Base-by-base conservation (phyloP, 2,329 filamentous ascomycete species). In the Rhinocladiella similis region DNA sequence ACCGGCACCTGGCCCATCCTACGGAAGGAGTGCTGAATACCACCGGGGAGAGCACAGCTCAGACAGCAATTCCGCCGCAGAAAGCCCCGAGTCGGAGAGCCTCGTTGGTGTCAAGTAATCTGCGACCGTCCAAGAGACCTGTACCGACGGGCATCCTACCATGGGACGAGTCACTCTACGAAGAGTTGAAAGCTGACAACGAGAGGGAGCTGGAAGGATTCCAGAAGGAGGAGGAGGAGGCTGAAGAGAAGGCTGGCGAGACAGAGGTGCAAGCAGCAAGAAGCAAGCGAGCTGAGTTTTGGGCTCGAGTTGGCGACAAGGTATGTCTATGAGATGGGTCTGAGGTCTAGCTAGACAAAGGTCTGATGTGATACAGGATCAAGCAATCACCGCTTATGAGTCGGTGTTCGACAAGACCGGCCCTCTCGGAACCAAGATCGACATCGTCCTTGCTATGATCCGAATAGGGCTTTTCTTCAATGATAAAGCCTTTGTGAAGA, bases 341-440 rank as follows among this genome's bases (percentile, higher is more conserved):
- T 33, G 29, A 33, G 10, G 29, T 10, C 22, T 25, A 25, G 22
- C 25, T 4, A 27, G 29, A 33, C 10, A 42, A 18, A 14, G 20
- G 47, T 16, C 46, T 56, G 27, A 56, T 18, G 22, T n/a, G 33
- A 10, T 41, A 54, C 69, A 96, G 91, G 94, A 99, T 74, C 94
- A 94, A 82, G 90, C 94, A 18, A 89, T 97, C 68, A 85, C 90
- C 56, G 88, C 90, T 52, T 96, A 93, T 78, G 94, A 99, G 80
- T 87, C 87, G 68, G 84, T 97, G 53, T 90, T 97, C 66, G 92
- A 97, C 72, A 97, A 97, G 82, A 97, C 91, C n/a, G 89, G 92
- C 62, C 91, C 97, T 66, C 83, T 99, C 59, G 94, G 93, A 67
- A 93, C 90, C 65, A 97, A 97, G 80, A 99, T 99, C 73, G 94